Evolutionary conservation across 2,329 filamentous ascomycete species (phyloP).

Genomic region (Alternaria tenuissima): DNA sequence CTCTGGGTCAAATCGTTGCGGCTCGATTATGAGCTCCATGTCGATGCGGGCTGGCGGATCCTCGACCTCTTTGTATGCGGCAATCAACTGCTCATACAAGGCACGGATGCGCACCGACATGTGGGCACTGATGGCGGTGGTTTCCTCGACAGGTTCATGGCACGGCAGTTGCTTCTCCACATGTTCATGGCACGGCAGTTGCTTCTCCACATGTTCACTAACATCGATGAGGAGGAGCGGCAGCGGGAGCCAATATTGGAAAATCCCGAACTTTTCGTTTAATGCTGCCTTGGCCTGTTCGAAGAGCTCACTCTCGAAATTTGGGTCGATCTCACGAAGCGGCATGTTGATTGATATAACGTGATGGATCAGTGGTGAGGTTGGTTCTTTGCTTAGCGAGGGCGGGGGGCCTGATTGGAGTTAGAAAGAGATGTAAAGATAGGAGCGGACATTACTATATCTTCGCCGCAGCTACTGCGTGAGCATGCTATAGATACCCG

Average conservation of each 20-base stretch:
- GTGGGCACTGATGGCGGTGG: slow-evolving; percentile 17
- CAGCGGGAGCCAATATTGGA: slow-evolving; percentile 18
- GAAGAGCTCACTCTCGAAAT: slow-evolving; percentile 19
- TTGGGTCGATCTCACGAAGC: slow-evolving; percentile 16
- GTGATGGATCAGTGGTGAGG: background rate
- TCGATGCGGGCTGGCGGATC: slow-evolving; percentile 17
- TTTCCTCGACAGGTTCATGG: slow-evolving; percentile 21
- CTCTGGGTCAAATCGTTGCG: slow-evolving; percentile 16
- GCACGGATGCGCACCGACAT: slow-evolving; percentile 17
- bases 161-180: slow-evolving; percentile 11
- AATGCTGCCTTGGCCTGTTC: slow-evolving; percentile 20
- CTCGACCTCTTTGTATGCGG: slow-evolving; percentile 6
- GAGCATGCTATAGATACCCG: background rate
- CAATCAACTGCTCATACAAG: slow-evolving; percentile 14
- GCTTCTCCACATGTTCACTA: slow-evolving; percentile 4
- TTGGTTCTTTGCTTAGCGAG: background rate
- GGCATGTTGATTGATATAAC: slow-evolving; percentile 18
- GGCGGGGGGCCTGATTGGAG: too few relatives aligned
- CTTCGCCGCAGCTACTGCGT: background rate
- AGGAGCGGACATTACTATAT: background rate
- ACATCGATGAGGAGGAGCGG: slow-evolving; percentile 19
- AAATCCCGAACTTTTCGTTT: slow-evolving; percentile 13
- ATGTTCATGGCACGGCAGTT: slow-evolving; percentile 12
- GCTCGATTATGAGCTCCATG: slow-evolving; percentile 14
- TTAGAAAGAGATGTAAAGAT: too few relatives aligned